Conservation (phyloP, 176 grass and related monocot species). For the Aegilops umbellulata region DNA sequence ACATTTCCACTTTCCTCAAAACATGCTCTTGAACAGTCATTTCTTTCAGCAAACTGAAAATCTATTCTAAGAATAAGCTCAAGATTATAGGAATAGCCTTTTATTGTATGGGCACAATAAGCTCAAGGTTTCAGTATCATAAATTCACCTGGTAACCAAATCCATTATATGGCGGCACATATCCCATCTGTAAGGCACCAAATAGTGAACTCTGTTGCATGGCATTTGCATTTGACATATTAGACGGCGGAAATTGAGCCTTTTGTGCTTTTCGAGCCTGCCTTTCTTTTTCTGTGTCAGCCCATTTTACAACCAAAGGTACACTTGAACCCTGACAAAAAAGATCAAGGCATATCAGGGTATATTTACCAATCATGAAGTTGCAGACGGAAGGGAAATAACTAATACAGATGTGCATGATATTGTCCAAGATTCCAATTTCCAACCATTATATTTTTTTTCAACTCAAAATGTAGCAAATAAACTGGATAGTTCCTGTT, state of each 20-base stretch:
- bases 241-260: conserved; percentile 70
- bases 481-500: neutral
- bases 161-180: conserved; percentile 90
- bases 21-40: conserved; percentile 2
- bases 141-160: conserved; percentile 88
- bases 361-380: neutral
- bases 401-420: neutral
- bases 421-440: neutral
- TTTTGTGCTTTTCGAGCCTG: conserved; percentile 92
- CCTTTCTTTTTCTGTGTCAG: conserved; percentile 98
- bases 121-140: neutral
- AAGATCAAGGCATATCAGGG: conserved; percentile 10
- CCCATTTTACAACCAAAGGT: conserved; percentile 99
- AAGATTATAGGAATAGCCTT: neutral
- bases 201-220: conserved; percentile 89
- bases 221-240: conserved; percentile 56
- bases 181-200: conserved; percentile 88
- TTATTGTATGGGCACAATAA: conserved; percentile 9
- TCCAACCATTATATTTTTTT: neutral
- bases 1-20: neutral
- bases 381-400: neutral
- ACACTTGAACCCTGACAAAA: conserved; percentile 85
- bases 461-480: neutral
- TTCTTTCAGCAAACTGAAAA: conserved; percentile 4
- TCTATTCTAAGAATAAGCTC: neutral